Conservation (phyloP, 257 asterid species). For the Euphrasia confusa region DNA sequence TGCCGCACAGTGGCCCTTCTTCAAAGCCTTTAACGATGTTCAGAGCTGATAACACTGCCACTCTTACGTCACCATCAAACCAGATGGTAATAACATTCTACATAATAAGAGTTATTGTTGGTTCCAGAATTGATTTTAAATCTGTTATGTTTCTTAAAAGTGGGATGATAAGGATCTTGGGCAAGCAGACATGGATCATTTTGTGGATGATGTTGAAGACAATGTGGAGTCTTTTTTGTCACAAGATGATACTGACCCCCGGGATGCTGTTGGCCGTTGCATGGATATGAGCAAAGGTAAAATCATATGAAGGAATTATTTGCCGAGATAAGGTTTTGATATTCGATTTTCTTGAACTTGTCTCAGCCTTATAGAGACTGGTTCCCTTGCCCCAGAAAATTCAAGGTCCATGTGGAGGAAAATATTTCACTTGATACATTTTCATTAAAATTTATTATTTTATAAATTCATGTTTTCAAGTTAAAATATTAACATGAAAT, state of each 20-base stretch:
- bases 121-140: not conserved
- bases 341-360: not conserved
- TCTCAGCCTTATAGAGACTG: not conserved
- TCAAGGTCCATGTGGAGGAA: too few species aligned
- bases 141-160: slow-evolving; percentile 37
- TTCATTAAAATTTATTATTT: too few species aligned
- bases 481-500: not conserved
- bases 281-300: slow-evolving; percentile 91
- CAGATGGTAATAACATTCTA: slow-evolving; percentile 58
- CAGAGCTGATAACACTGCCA: slow-evolving; percentile 72
- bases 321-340: not conserved
- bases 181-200: slow-evolving; percentile 95
- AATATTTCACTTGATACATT: too few species aligned
- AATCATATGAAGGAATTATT: not conserved
- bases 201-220: slow-evolving; percentile 96
- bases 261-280: slow-evolving; percentile 80
- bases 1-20: slow-evolving; percentile 80
- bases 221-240: slow-evolving; percentile 90
- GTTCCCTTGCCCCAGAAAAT: too few species aligned
- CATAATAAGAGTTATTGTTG: slow-evolving; percentile 8
- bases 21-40: slow-evolving; percentile 86
- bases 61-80: slow-evolving; percentile 86
- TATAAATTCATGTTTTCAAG: too few species aligned
- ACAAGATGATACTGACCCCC: slow-evolving; percentile 84
- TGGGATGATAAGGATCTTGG: slow-evolving; percentile 96